Base-by-base conservation (phyloP, 2,329 filamentous ascomycete genomes). In the Plectosphaerella cucumerina region DNA sequence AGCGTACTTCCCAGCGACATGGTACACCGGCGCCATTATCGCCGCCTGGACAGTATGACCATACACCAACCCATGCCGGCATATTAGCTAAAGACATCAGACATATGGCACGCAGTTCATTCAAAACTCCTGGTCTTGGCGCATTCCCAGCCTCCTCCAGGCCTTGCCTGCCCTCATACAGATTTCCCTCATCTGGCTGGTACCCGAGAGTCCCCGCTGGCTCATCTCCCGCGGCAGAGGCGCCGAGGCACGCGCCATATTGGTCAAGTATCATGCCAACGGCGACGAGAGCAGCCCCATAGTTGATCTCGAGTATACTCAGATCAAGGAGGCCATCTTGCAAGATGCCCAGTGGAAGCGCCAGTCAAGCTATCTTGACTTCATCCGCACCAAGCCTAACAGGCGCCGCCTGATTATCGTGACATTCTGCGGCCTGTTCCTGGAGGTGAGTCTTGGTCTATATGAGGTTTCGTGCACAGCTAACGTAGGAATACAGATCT, bases 241-340 rank as follows among this genome's bases (percentile, higher is more conserved):
- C n/a, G 68, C 71, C 37, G 71, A 73, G 11, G 72, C 71, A 9
- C 62, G 75, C 11, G 54, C 63, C 1, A 71, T 78, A 2, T 67
- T 84, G 10, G 50, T 49, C 8, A 71, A 75, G 41, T 76, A 75
- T 42, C 79, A 82, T 47, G 77, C 71, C 33, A 72, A 76, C 43
- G 75, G 73, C 10, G 66, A 76, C 51, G 52, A 52, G 11, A 56
- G 67, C 21, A 68, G 76, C 50, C 56, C 67, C 4, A 66, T 71
- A 12, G 77, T 81, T 2, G 68, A 72, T 41, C 70, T 73, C 51
- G 75, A 81, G 50, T 75, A 70, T 49, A 62, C 65, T 8, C 75
- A 81, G 59, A 81, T 81, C 51, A 69, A 69, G 48, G 70, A 74
- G 23, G 76, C 74, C 1, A 66, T 79, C 31, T 62, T 66, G 26